Conservation (phyloP, 768 basidiomycete species). For the Mycena chlorophos region DNA sequence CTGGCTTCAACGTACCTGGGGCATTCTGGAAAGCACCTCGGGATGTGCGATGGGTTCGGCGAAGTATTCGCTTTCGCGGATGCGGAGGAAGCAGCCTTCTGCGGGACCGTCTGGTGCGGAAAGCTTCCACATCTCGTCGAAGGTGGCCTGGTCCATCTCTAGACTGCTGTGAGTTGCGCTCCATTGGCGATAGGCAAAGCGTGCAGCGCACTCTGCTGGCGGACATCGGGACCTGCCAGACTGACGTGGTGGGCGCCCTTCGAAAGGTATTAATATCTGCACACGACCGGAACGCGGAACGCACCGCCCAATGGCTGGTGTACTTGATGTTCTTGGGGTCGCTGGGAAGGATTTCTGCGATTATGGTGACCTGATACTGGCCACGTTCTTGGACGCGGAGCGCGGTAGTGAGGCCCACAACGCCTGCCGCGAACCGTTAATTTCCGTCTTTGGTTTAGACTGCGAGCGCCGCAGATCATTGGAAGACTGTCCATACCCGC, state of each 20-base stretch:
- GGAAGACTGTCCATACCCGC: background rate
- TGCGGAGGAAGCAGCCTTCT: constrained; percentile 64
- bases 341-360: constrained; percentile 71
- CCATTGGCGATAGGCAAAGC: background rate
- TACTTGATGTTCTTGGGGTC: constrained; percentile 75
- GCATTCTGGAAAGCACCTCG: constrained; percentile 53
- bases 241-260: constrained; percentile 84
- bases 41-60: constrained; percentile 39
- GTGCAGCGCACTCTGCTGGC: constrained; percentile 54
- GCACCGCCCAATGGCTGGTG: constrained; percentile 81
- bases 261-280: background rate
- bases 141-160: constrained; percentile 75
- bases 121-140: constrained; percentile 72
- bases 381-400: constrained; percentile 65
- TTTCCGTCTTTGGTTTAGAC: constrained; percentile 2
- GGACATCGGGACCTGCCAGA: constrained; percentile 48
- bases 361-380: constrained; percentile 62
- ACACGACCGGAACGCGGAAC: constrained; percentile 25
- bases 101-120: constrained; percentile 57
- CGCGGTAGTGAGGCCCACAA: constrained; percentile 77
- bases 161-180: constrained; percentile 1
- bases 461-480: background rate
- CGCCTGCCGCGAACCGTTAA: constrained; percentile 46
- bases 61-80: constrained; percentile 64
- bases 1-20: constrained; percentile 49